Base-by-base conservation (phyloP, 164 flowering plant species). In the Vitis rotundifolia region DNA sequence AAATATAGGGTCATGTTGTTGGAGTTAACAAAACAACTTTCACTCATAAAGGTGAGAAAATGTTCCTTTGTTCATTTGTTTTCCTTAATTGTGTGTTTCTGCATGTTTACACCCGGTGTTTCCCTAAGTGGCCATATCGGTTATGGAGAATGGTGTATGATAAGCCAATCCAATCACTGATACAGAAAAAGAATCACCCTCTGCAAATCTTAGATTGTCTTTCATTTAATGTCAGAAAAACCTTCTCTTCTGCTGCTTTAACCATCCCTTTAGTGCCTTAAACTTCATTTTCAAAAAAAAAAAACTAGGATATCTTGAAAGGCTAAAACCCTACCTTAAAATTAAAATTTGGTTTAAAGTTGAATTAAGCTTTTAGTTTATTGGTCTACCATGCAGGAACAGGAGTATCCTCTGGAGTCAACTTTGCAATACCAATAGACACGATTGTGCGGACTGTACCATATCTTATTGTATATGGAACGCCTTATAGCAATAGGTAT, bases 1-100 rank as follows among this genome's bases (percentile, higher is more conserved):
- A 22, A 22, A 22, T 22, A 22, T 22, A 22, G 26, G 26, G 26
- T 22, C 95, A 88, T 76, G 89, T 94, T 12, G 89, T 92, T 55
- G 98, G 98, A 70, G 97, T 94, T 19, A 92, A 92, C 74, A 94
- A 97, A 8, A 86, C 97, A 28, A 91, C 97, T 63, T 94, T 91
- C 80, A 94, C 98, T 70, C 92, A 92, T 55, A 91, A 84, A 91
- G 98, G 98, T 94, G 70, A 72, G 49, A 1, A 59, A 48, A 56
- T 15, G 13, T 55, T 54, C 29, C 22, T 48, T 15, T 3, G 16
- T 22, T 49, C 18, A 12, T 66, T 29, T 51, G 11, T 31, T 61
- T 70, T 60, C 3, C 55, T 16, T 12, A 49, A 22, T 29, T 29
- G 37, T n/a, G n/a, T n/a, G n/a, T n/a, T n/a, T n/a, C n/a, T 29